These are phyloP conservation scores for Boletus fagicola DNA, from an alignment of 768 basidiomycete species.

Conservation along the genomic window DNA sequence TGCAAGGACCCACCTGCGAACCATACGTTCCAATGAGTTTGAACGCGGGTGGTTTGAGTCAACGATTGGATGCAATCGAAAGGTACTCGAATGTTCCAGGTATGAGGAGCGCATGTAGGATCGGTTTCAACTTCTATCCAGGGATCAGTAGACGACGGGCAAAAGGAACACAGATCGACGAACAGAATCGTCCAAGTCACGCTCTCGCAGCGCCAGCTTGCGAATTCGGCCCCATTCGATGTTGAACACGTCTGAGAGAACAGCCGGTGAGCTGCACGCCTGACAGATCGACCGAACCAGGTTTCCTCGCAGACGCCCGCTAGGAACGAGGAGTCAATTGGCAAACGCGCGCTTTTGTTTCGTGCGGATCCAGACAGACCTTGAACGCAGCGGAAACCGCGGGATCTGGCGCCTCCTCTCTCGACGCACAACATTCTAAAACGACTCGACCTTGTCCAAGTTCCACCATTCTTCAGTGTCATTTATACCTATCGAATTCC, in stretches of 20 bases:
- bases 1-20: slow-evolving; percentile 50
- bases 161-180: slow-evolving; percentile 2
- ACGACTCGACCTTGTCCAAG: slow-evolving; percentile 76
- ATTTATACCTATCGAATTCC: slow-evolving; percentile 39
- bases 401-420: slow-evolving; percentile 68
- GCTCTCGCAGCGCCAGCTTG: slow-evolving; percentile 82
- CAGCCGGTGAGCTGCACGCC: slow-evolving; percentile 72
- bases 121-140: slow-evolving; percentile 74
- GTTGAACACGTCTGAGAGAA: slow-evolving; percentile 86
- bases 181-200: slow-evolving; percentile 83
- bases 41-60: slow-evolving; percentile 75
- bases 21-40: slow-evolving; percentile 77
- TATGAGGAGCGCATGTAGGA: slow-evolving; percentile 87
- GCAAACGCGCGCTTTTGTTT: too few relatives aligned
- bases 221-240: slow-evolving; percentile 93
- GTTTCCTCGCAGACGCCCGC: slow-evolving; percentile 54
- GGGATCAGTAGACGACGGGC: neutral
- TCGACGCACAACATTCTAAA: slow-evolving; percentile 86
- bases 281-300: slow-evolving; percentile 77
- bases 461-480: slow-evolving; percentile 75
- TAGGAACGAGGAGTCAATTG: slow-evolving; percentile 19
- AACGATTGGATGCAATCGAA: slow-evolving; percentile 83
- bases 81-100: slow-evolving; percentile 77
- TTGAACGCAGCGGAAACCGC: slow-evolving; percentile 69
- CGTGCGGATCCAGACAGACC: slow-evolving; percentile 37